Conservation (phyloP, 768 basidiomycete genomes). For the Chalciporus piperatus region DNA sequence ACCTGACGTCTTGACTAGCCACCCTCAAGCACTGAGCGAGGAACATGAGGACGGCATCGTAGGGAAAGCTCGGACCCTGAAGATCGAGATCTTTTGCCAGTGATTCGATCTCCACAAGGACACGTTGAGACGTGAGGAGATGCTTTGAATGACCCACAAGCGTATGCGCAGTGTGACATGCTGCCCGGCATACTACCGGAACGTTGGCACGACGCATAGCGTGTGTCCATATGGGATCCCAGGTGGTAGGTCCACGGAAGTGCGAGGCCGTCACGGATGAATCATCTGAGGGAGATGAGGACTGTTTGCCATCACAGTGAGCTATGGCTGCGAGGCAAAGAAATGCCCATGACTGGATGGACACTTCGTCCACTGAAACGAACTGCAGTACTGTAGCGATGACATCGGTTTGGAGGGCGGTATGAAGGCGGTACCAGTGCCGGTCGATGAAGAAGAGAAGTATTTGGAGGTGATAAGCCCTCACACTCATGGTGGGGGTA, state of each 20-base stretch:
- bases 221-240: constrained; percentile 83
- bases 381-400: constrained; percentile 55
- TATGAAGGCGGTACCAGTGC: constrained; percentile 67
- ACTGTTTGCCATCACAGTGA: constrained; percentile 38
- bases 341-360: constrained; percentile 82
- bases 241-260: constrained; percentile 38
- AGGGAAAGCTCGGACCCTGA: constrained; percentile 85
- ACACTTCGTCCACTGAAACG: constrained; percentile 59
- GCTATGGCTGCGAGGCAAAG: constrained; percentile 76
- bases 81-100: constrained; percentile 82
- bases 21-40: constrained; percentile 65
- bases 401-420: constrained; percentile 54
- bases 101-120: constrained; percentile 72
- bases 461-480: constrained; percentile 62
- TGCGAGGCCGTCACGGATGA: neutral
- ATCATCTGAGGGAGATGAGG: constrained; percentile 1
- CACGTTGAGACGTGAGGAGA: constrained; percentile 52
- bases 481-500: constrained; percentile 30
- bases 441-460: constrained; percentile 82
- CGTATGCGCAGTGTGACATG: constrained; percentile 64
- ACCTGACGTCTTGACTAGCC: constrained; percentile 74
- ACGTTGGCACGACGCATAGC: constrained; percentile 71
- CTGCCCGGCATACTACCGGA: constrained; percentile 72
- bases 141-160: constrained; percentile 45
- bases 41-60: constrained; percentile 88